Base-by-base conservation (phyloP, 768 basidiomycete species). In the Rhizopogon vinicolor region DNA sequence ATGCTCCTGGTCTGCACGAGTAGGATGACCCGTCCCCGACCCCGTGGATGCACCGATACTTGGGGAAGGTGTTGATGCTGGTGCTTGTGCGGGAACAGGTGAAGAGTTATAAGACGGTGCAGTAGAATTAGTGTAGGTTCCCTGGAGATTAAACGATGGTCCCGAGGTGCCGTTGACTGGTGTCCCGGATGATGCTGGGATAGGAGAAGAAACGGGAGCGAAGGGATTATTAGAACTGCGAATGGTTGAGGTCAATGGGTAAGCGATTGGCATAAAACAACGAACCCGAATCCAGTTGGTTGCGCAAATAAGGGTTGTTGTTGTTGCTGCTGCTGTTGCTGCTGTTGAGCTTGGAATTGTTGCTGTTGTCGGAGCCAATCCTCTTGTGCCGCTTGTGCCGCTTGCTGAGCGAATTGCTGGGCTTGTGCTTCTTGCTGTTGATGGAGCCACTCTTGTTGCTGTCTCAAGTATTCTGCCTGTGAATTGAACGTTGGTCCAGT, bases 141-240 rank as follows among this genome's bases (percentile, higher is more conserved):
- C 84, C 12, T 75, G 77, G 22, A 89, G 77, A 61, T 85, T 88
- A 78, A 89, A 91, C 14, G 79, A 74, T 0, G 86, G 82, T 43
- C 60, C 56, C 52, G 74, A 44, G 54, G 65, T 54, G 54, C 64
- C 53, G 62, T 76, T 51, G 70, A 66, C 31, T 66, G 66, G 55
- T 61, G 69, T 48, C 8, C 73, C 68, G 1, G 78, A 61, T 18
- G 71, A 51, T 22, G 68, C 63, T 7, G 72, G 63, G 25, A 69
- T 51, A 16, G 69, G 52, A 28, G 71, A 58, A 45, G 72, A 22
- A 22, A 70, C 55, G 59, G 76, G 66, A 0, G 93, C 95, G 64
- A 99, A 98, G 1, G 97, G 97, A 68, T 99, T 99, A 78, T 98
- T 98, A 37, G 92, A 88, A 8, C 92, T 91, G 62, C 63, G 63